These are phyloP conservation scores for Silene latifolia DNA, from an alignment of 148 eudicot species.

Conservation along the genomic window DNA sequence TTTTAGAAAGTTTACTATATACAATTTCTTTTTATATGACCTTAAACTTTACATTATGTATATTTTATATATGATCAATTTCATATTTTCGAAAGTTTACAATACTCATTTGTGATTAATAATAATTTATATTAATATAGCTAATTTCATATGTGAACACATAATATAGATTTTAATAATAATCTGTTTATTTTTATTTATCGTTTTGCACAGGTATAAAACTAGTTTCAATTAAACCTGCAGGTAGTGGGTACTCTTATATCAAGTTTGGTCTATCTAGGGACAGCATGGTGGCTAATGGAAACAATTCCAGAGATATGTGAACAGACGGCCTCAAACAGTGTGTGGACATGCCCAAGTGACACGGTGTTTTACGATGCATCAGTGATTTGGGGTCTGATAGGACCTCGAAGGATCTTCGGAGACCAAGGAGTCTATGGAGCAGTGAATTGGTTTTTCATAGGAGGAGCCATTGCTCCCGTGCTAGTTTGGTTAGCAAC, in stretches of 20 bases:
- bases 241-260: conserved; percentile 83
- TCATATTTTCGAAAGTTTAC: too few species aligned
- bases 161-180: too few species aligned
- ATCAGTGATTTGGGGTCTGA: conserved; percentile 90
- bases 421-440: conserved; percentile 72
- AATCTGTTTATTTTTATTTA: too few species aligned
- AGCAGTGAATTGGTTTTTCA: conserved; percentile 80
- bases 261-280: conserved; percentile 61
- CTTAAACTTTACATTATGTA: too few species aligned
- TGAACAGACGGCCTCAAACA: conserved; percentile 37
- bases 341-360: conserved; percentile 83
- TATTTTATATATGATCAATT: too few species aligned
- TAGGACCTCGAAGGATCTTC: conserved; percentile 78
- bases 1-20: too few species aligned
- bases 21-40: too few species aligned
- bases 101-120: too few species aligned
- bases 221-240: neutral
- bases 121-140: too few species aligned
- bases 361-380: conserved; percentile 91
- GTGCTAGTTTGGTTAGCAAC: conserved; percentile 72
- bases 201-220: too few species aligned
- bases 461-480: conserved; percentile 80
- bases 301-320: conserved; percentile 86
- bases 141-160: too few species aligned
- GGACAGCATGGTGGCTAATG: conserved; percentile 97